Base-by-base conservation (phyloP, 352 stramenopile species). In the Pythium aphanidermatum region DNA sequence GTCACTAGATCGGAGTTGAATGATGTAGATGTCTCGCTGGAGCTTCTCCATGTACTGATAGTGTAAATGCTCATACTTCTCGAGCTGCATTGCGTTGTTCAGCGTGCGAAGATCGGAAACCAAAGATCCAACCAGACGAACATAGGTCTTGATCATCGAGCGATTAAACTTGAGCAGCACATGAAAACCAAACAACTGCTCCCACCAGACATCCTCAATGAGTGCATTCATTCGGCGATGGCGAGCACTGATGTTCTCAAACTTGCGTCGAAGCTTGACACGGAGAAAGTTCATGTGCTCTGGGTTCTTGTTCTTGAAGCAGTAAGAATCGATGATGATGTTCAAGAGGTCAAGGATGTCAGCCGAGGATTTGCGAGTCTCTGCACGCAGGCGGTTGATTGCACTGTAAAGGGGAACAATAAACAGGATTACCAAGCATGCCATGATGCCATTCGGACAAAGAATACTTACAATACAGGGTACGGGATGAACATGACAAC, bases 251-350 rank as follows among this genome's bases (percentile, higher is more conserved):
- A 70, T 66, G 1, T 51, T 60, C 21, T 85, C 68, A 38, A 92
- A 92, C 42, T 92, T 89, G 34, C 71, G 74, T 10, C 72, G 49
- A 23, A 92, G 60, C 43, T 86, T 88, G 14, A 87, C 50, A 16
- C 68, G 74, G 10, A 92, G 44, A 31, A 92, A 85, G 36, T 92
- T 80, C 74, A 92, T 86, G 60, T 87, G 63, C 21, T 89, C 74
- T 21, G 86, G 60, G 43, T 88, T 86, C 60, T 89, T 91, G 66
- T 86, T 87, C 60, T 87, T 86, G 63, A 91, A 91, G 49, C 79
- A 91, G 63, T 91, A 91, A 30, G 76, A 83, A 50, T 91, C 79
- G 4, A 91, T 63, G 44, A 91, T 86, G 48, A 91, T 64, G 44
- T 91, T 88, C 9, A 88, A 66, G 23, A 91, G 50, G 28, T 88